A percentile compares a stretch with the other conserved stretches of the same genome.
Evolutionary conservation across 352 stramenopile genomes (phyloP).

Genomic region (Elongisporangium undulatum): DNA sequence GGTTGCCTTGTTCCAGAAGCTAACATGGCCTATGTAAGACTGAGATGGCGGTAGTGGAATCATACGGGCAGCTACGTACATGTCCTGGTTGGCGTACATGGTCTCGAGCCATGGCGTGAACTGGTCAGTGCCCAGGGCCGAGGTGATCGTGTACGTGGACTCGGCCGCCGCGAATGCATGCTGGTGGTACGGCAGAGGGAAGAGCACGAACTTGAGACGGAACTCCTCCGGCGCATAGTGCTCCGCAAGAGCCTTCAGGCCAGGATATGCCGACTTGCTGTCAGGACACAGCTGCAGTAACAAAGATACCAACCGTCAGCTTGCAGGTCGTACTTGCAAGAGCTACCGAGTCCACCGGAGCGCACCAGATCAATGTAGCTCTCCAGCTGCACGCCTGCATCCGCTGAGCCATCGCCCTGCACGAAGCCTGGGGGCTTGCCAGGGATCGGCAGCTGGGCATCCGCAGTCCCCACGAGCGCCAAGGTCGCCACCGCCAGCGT

Average conservation of each 20-base stretch:
- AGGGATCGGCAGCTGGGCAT: conserved; percentile 56
- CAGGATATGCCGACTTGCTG: conserved; percentile 65
- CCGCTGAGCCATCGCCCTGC: conserved; percentile 35
- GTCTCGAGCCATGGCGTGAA: conserved; percentile 77
- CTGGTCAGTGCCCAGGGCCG: conserved; percentile 38
- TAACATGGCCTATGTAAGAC: conserved; percentile 8
- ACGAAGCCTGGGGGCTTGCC: conserved; percentile 60
- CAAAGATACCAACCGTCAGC: conserved; percentile 3
- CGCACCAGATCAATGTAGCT: conserved; percentile 77
- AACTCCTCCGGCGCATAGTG: conserved; percentile 57
- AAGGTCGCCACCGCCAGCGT: conserved; percentile 16
- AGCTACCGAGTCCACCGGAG: not conserved
- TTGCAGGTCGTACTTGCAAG: not conserved
- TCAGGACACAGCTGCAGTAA: conserved; percentile 59
- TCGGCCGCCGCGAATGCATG: conserved; percentile 66
- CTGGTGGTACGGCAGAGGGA: conserved; percentile 77
- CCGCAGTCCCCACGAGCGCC: conserved; percentile 5
- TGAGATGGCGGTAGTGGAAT: not conserved
- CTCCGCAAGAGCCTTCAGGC: conserved; percentile 49
- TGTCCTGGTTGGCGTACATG: conserved; percentile 74
- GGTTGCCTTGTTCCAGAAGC: conserved; percentile 79
- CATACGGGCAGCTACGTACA: conserved; percentile 22
- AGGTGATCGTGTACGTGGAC: conserved; percentile 59
- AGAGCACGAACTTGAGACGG: conserved; percentile 67
- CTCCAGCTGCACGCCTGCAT: conserved; percentile 74